Evolutionary conservation across 1,284 basidiomycete genomes (phyloP).

Genomic region (Amylostereum areolatum): DNA sequence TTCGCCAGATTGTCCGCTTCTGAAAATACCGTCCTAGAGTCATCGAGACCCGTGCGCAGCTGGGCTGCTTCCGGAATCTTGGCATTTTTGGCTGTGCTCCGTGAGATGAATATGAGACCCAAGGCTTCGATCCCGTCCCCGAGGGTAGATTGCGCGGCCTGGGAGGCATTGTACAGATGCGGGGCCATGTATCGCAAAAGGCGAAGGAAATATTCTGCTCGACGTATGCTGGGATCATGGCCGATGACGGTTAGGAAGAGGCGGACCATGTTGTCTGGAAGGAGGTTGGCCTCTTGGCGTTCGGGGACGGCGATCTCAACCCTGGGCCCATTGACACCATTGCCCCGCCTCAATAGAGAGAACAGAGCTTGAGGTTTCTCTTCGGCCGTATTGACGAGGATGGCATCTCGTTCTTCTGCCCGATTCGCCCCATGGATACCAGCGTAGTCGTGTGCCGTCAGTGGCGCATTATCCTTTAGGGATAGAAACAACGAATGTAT

Average conservation of each 20-base stretch:
- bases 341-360: constrained; percentile 42
- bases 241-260: constrained; percentile 78
- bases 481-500: constrained; percentile 52
- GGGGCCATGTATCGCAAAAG: constrained; percentile 57
- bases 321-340: constrained; percentile 27
- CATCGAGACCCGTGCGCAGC: constrained; percentile 22
- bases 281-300: constrained; percentile 53
- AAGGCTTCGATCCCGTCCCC: constrained; percentile 67
- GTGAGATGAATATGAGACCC: constrained; percentile 45
- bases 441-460: constrained; percentile 48
- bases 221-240: constrained; percentile 59
- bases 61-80: constrained; percentile 36
- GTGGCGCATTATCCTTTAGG: constrained; percentile 35
- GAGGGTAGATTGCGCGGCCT: constrained; percentile 46
- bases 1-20: constrained; percentile 25
- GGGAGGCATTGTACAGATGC: constrained; percentile 49
- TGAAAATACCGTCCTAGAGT: constrained; percentile 16
- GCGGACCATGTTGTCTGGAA: constrained; percentile 66
- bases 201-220: constrained; percentile 64
- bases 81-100: constrained; percentile 40
- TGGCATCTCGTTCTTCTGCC: constrained; percentile 64
- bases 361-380: constrained; percentile 62
- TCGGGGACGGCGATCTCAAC: constrained; percentile 46
- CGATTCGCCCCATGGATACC: constrained; percentile 66
- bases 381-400: constrained; percentile 64